Base-by-base conservation (phyloP, 768 basidiomycete genomes). In the Tricholoma sp. region DNA sequence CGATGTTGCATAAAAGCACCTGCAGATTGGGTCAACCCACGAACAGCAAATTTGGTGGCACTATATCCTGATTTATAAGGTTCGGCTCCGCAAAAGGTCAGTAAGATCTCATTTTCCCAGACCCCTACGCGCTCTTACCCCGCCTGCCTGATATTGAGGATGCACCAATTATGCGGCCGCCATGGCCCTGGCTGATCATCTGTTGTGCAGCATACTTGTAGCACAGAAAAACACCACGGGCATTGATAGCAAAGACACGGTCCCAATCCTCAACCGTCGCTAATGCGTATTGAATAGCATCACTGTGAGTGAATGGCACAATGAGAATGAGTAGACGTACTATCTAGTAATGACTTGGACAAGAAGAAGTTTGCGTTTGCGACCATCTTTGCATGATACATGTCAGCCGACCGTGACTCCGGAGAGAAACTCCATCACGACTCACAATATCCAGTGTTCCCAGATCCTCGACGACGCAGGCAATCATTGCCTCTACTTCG, bases 11-110 rank as follows among this genome's bases (percentile, higher is more conserved):
- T 24, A 4, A 24, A 54, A 57, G 13, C 51, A 67, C 66, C 65
- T 24, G 61, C 61, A 34, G 44, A 61, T 59, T 77, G 75, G 0
- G 76, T 76, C 33, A 77, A 59, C 7, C 72, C 75, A 11, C 72
- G 63, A 2, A 78, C 52, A 11, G 75, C 76, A 57, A 77, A 76
- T 63, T 79, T 77, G 2, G 71, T 71, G 0, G 70, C 58, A 48
- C 68, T 66, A 50, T 78, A 78, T 4, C 68, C 65, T 1, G 48
- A 55, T 33, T 57, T 42, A 28, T 44, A 18, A 9, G 33, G 50
- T 51, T 57, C 52, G 9, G 56, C 63, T 62, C 28, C 4, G 31
- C 42, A 32, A 49, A 11, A 7, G 24, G 24, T 24, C 24, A 24
- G 4, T 24, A 24, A 24, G 24, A 24, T 24, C 24, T 24, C 4